phyloP scores from a whole-genome alignment of 2,329 filamentous ascomycete genomes.

The Microcyclosporella mali region DNA sequence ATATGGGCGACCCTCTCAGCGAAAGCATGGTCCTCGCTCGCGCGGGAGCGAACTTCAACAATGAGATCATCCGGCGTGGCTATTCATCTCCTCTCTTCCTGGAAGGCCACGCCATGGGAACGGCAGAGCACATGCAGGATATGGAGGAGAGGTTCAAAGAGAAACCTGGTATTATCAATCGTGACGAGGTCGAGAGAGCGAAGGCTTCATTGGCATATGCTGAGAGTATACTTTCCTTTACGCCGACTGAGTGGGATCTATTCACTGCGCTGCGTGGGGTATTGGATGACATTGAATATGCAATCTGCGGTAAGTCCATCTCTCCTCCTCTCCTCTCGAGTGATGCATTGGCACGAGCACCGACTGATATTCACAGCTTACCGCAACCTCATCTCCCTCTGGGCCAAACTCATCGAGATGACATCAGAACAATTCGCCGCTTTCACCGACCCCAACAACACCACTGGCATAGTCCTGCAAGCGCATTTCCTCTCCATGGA shows the following conservation, averaged over 20 bases:
- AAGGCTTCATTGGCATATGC: background rate
- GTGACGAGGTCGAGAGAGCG: background rate
- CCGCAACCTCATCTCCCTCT: background rate
- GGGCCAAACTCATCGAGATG: background rate
- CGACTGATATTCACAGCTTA: background rate
- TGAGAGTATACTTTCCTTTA: background rate
- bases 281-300: background rate
- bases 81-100: background rate
- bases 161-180: too few species aligned
- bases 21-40: background rate
- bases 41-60: background rate
- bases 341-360: too few species aligned
- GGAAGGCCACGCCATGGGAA: background rate
- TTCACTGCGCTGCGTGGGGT: background rate
- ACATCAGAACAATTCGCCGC: background rate
- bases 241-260: background rate
- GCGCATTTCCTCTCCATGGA: constrained; percentile 1
- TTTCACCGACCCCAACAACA: background rate
- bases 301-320: background rate
- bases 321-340: background rate
- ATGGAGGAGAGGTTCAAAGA: too few species aligned
- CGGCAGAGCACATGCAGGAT: background rate
- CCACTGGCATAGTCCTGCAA: background rate
- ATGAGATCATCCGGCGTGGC: background rate
- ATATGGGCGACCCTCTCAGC: background rate